phyloP scores from a whole-genome alignment of 345 rosid species.

The Laguncularia racemosa region DNA sequence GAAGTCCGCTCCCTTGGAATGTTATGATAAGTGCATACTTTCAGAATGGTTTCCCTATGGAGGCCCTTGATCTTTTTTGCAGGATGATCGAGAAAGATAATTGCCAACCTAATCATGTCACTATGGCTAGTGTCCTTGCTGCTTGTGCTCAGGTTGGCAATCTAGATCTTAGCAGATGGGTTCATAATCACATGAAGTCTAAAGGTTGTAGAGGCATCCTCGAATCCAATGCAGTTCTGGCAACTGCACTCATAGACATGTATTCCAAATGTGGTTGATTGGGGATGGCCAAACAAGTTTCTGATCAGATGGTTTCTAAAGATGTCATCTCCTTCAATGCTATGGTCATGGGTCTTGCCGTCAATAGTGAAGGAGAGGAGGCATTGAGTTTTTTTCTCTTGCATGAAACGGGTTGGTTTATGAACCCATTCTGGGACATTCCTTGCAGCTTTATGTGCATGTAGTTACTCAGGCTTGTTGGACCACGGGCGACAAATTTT shows the following conservation, averaged over 20 bases:
- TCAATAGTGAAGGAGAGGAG: conserved; percentile 27
- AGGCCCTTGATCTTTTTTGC: conserved; percentile 28
- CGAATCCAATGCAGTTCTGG: conserved; percentile 26
- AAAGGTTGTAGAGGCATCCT: conserved; percentile 20
- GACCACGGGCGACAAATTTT: conserved; percentile 25
- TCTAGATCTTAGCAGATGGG: conserved; percentile 31
- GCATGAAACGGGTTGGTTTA: conserved; percentile 18
- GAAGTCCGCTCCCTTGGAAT: conserved; percentile 35
- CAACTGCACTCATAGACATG: conserved; percentile 39
- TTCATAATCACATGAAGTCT: conserved; percentile 22
- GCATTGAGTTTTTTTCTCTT: conserved; percentile 22
- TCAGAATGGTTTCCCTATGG: conserved; percentile 28
- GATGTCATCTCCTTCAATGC: conserved; percentile 38
- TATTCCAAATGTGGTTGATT: conserved; percentile 36
- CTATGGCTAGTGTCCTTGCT: conserved; percentile 37
- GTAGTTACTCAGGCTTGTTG: conserved; percentile 31
- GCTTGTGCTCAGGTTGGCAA: conserved; percentile 44
- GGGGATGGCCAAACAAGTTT: conserved; percentile 26
- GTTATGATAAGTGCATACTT: conserved; percentile 32
- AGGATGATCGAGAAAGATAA: conserved; percentile 15
- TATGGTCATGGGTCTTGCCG: conserved; percentile 41
- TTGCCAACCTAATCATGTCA: conserved; percentile 33
- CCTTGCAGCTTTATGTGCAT: conserved; percentile 33
- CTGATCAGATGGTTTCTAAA: conserved; percentile 17
- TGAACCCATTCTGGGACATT: conserved; percentile 30